A percentile compares a stretch with the other conserved stretches of the same genome.
Conservation (phyloP, 805 yeast species). For the Candida manassasensis region DNA sequence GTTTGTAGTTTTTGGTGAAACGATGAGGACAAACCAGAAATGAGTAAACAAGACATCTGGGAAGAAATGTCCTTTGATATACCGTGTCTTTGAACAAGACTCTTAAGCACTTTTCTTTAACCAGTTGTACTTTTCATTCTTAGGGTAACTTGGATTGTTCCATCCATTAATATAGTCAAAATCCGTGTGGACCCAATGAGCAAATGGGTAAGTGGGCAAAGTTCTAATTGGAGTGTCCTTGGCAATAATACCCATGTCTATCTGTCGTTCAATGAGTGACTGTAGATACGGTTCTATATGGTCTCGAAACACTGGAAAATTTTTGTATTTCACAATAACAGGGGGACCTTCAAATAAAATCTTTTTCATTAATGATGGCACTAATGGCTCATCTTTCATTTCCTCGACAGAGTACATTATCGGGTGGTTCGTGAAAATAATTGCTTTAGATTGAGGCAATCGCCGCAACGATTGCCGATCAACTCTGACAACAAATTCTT, state of each 20-base stretch:
- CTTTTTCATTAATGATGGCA: conserved; percentile 68
- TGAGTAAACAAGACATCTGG: too few relatives aligned
- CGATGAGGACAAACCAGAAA: too few relatives aligned
- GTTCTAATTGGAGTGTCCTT: conserved; percentile 57
- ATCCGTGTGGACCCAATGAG: conserved; percentile 46
- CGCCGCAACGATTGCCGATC: conserved; percentile 70
- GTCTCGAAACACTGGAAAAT: conserved; percentile 54
- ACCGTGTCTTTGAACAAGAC: too few relatives aligned
- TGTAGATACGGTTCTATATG: conserved; percentile 58
- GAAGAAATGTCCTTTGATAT: background rate
- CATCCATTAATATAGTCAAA: conserved; percentile 37
- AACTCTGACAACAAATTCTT: conserved; percentile 61
- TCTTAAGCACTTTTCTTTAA: background rate
- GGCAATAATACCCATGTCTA: conserved; percentile 48
- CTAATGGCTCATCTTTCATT: conserved; percentile 71
- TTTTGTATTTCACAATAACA: conserved; percentile 59
- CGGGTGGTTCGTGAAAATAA: conserved; percentile 73
- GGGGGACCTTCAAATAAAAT: conserved; percentile 65
- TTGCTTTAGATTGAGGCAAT: conserved; percentile 60
- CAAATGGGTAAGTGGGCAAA: conserved; percentile 59
- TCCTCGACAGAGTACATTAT: conserved; percentile 75
- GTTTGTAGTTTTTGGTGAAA: too few relatives aligned
- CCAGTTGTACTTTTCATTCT: conserved; percentile 12
- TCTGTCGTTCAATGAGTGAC: conserved; percentile 51
- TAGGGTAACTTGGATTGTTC: conserved; percentile 30